phyloP scores from a whole-genome alignment of 192 early-diverging fungal genomes.

The Borealophlyctis nickersoniae region DNA sequence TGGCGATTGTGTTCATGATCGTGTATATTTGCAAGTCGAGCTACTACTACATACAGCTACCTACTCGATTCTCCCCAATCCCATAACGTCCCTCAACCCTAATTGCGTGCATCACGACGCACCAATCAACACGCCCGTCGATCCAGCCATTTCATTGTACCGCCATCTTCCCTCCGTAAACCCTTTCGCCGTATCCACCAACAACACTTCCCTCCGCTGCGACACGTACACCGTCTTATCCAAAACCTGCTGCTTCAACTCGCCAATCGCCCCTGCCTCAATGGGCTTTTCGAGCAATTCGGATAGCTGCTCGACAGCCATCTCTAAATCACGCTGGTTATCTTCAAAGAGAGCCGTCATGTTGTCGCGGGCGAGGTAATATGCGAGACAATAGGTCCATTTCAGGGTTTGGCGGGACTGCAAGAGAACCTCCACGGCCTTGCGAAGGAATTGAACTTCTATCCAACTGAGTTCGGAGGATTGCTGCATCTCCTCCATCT shows the following conservation, averaged over 20 bases:
- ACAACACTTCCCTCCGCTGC: constrained; percentile 78
- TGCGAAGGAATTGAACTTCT: constrained; percentile 94
- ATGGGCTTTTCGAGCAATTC: constrained; percentile 88
- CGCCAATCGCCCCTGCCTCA: constrained; percentile 62
- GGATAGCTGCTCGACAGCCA: constrained; percentile 92
- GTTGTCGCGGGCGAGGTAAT: constrained; percentile 84
- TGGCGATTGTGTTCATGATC: no score
- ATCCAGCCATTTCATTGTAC: constrained; percentile 31
- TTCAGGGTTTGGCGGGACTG: constrained; percentile 89
- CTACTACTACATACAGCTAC: no score
- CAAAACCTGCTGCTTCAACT: constrained; percentile 81
- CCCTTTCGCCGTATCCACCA: constrained; percentile 88
- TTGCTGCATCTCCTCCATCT: constrained; percentile 96
- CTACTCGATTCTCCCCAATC: no score
- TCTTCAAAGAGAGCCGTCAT: constrained; percentile 92
- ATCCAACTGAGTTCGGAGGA: constrained; percentile 91
- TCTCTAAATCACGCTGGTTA: constrained; percentile 97
- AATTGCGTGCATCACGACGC: no score
- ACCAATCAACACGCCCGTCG: neutral
- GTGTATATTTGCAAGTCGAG: no score
- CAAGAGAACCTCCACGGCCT: constrained; percentile 85
- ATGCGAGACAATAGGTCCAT: constrained; percentile 98
- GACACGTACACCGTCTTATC: constrained; percentile 95
- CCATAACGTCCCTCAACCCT: neutral
- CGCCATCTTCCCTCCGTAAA: constrained; percentile 80